phyloP scores from a whole-genome alignment of 1,284 basidiomycete genomes.

The Cryptococcus sp. region DNA sequence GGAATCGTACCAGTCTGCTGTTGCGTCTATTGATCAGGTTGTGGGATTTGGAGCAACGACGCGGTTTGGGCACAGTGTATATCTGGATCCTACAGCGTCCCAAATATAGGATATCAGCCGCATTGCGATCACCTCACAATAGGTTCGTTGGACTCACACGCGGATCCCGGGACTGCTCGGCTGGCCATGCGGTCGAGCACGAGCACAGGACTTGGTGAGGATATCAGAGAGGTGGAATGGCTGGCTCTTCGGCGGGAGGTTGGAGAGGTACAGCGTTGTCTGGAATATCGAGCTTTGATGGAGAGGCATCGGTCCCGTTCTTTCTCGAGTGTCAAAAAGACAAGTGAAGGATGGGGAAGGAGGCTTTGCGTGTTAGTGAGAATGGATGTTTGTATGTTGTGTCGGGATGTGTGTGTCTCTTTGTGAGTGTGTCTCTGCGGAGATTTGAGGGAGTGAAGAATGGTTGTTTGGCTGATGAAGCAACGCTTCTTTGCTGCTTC shows the following conservation, averaged over 20 bases:
- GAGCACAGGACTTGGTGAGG: slow-evolving; percentile 10
- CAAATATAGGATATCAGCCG: too few species aligned
- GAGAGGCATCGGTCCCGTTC: background rate
- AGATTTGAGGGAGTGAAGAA: too few species aligned
- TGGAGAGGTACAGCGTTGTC: slow-evolving; percentile 11
- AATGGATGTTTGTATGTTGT: background rate
- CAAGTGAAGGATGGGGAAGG: background rate
- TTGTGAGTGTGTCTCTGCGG: too few species aligned
- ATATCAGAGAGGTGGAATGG: slow-evolving; percentile 12
- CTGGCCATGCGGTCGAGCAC: background rate
- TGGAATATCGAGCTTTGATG: slow-evolving; percentile 6
- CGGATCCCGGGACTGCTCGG: slow-evolving; percentile 11
- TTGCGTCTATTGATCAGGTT: background rate
- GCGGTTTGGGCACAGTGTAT: slow-evolving; percentile 8
- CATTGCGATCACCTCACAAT: too few species aligned
- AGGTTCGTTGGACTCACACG: slow-evolving; percentile 9
- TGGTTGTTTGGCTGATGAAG: too few species aligned
- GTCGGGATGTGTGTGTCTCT: background rate
- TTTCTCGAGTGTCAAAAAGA: background rate
- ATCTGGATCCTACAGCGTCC: slow-evolving; percentile 19
- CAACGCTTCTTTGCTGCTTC: too few species aligned
- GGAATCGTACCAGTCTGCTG: background rate
- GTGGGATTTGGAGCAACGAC: background rate
- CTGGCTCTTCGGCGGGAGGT: slow-evolving; percentile 13
- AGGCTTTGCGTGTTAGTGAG: background rate